A percentile compares a stretch with the other conserved stretches of the same genome.
Evolutionary conservation across 768 basidiomycete species (phyloP).

Genomic region (Phaeotremella skinneri): DNA sequence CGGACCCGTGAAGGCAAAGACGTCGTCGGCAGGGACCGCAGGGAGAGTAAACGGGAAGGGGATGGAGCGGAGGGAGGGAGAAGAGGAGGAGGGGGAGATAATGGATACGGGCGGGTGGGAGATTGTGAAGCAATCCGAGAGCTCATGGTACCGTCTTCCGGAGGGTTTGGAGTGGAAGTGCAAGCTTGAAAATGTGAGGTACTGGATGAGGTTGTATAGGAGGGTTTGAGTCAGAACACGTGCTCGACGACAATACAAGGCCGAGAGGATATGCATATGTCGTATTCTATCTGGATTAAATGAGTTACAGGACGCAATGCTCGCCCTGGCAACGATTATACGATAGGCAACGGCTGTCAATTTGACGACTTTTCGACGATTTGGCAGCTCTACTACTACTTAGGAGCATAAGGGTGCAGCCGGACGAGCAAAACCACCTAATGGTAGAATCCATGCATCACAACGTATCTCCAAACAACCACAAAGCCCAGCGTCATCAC

Average conservation of each 20-base stretch:
- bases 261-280: background rate
- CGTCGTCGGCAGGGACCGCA: background rate
- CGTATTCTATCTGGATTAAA: background rate
- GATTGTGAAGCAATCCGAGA: conserved; percentile 35
- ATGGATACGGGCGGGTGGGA: conserved; percentile 26
- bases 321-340: too few relatives aligned
- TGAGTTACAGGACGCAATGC: too few relatives aligned
- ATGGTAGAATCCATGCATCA: too few relatives aligned
- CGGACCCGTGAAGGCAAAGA: background rate
- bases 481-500: too few relatives aligned
- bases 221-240: conserved; percentile 14
- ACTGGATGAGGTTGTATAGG: conserved; percentile 49
- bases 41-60: conserved; percentile 3
- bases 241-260: too few relatives aligned
- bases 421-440: too few relatives aligned
- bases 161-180: conserved; percentile 42
- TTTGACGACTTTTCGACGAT: too few relatives aligned
- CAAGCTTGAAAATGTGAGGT: conserved; percentile 51
- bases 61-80: background rate
- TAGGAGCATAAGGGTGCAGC: too few relatives aligned
- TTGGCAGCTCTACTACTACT: too few relatives aligned
- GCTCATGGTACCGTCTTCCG: conserved; percentile 46
- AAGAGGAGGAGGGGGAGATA: conserved; percentile 2
- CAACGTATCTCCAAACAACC: too few relatives aligned
- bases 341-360: too few relatives aligned